Conservation (phyloP, 495 filamentous ascomycete genomes). For the Viridothelium virens region DNA sequence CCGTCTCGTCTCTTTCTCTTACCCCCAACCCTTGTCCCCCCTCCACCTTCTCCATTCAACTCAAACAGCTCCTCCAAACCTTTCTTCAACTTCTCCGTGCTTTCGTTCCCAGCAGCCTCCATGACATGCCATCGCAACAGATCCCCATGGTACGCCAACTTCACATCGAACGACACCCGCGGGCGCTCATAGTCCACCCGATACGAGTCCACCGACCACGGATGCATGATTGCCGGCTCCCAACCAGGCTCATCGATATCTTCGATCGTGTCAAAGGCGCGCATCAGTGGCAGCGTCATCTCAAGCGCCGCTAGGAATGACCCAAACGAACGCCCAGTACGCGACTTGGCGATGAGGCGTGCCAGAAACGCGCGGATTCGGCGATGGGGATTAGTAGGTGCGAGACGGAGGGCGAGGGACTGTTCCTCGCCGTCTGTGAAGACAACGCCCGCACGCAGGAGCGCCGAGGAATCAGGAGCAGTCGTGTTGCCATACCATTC, state of each 20-base stretch:
- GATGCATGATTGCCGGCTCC: not conserved
- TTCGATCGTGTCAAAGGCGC: conserved; percentile 53
- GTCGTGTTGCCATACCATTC: too few relatives aligned
- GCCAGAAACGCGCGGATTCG: conserved; percentile 59
- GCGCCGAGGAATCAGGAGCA: conserved; percentile 5
- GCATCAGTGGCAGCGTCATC: conserved; percentile 61
- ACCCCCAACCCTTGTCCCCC: not conserved
- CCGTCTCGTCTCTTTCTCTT: not conserved
- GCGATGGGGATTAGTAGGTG: conserved; percentile 64
- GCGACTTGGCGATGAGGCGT: conserved; percentile 50
- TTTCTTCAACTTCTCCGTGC: conserved; percentile 15
- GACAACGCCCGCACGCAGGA: conserved; percentile 32
- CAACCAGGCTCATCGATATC: not conserved
- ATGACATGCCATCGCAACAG: conserved; percentile 25
- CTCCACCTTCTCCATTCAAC: not conserved
- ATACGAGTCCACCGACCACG: not conserved
- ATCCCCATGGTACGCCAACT: not conserved
- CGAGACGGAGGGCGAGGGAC: conserved; percentile 44
- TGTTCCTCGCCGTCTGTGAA: conserved; percentile 27
- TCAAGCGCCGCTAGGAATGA: conserved; percentile 47
- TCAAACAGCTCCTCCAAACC: conserved; percentile 11
- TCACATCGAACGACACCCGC: not conserved
- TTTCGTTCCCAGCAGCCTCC: conserved; percentile 13
- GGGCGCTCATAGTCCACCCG: not conserved
- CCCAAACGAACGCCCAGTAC: conserved; percentile 42